Evolutionary conservation across 768 basidiomycete genomes (phyloP), one percentile per base, ranked within the genome.

Genomic region (Wakefieldia striispora): DNA sequence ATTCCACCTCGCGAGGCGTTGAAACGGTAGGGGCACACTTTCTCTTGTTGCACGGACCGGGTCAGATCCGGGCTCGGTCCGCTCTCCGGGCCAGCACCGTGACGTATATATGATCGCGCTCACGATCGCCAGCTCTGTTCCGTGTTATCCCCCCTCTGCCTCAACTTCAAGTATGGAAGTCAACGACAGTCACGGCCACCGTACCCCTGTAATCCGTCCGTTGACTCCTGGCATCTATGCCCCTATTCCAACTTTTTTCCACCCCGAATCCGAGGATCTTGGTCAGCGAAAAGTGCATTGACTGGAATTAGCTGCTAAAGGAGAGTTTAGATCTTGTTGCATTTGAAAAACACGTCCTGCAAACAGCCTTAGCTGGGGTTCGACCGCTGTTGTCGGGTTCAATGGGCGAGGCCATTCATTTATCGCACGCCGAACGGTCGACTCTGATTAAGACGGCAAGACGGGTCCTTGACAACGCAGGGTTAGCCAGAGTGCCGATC

Each of bases 181-280:
- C 9, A 73, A 67, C 54, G 64, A 63, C 21, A 49, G 56, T 46
- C 62, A 62, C 20, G 50, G 51, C 11, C 33, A 50, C 16, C 58
- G 51, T 41, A 35, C 46, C 39, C 48, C 52, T 9, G 54, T 70
- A 38, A 63, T 70, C 49, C 84, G 88, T 47, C 77, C 79, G 16
- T 72, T 95, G 56, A 79, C 73, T 47, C 67, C 89, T 20, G 91
- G 93, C 38, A 80, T 95, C 49, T 94, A 79, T 69, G 86, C 88
- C 10, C 94, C 94, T 27, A 81, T 95, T 59, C 90, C 86, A 27
- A 82, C 91, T 14, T 95, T 95, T 74, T 94, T 91, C 75, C 66
- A 83, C 17, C 74, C 76, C 1, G 78, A 75, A 31, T 79, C 83
- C 36, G 89, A 95, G 68, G 91, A 94, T 57, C 79, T 95, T 47